Evolutionary conservation across 208 protist genomes (phyloP), one percentile per base, ranked within the genome.

Genomic region (Crithidia thermophila): DNA sequence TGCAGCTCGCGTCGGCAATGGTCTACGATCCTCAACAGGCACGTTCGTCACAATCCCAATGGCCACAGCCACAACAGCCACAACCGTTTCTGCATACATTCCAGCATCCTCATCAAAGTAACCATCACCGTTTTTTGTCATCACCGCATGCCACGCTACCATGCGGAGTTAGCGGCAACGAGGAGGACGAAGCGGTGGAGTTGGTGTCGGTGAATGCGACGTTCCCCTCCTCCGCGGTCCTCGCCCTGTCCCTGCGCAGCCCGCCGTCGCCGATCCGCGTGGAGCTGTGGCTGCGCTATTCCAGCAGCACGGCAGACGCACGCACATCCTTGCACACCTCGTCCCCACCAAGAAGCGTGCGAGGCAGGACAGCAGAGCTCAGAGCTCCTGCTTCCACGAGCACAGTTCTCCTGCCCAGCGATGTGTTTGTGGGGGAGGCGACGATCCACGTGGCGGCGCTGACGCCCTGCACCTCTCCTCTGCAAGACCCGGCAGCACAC

Each of bases 391-490:
- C n/a, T n/a, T n/a, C n/a, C n/a, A n/a, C n/a, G n/a, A n/a, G n/a
- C n/a, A n/a, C n/a, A n/a, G n/a, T n/a, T n/a, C n/a, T n/a, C n/a
- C n/a, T n/a, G n/a, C n/a, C 57, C 18, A 33, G 18, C 4, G 30
- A 55, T 30, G 25, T 40, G 20, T 67, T 67, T 33, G 21, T 67
- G 3, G 61, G 61, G 10, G 37, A 67, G 61, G 34, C 49, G 14
- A 14, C 16, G 5, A 11, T 56, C 13, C 47, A 46, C 28, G 11
- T 37, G 5, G 34, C 61, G 13, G 28, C 21, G 5, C 25, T 37
- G 16, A 16, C 42, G 33, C 30, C 30, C 6, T 27, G 40, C 39
- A 43, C 33, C 37, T 33, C 46, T 2, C 46, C 61, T 0, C n/a
- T 42, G 27, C 61, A 55, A 14, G 61, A 67, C 13, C 49, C 49